phyloP scores from a whole-genome alignment of 179 eudicot species.

The Beta corolliflora region DNA sequence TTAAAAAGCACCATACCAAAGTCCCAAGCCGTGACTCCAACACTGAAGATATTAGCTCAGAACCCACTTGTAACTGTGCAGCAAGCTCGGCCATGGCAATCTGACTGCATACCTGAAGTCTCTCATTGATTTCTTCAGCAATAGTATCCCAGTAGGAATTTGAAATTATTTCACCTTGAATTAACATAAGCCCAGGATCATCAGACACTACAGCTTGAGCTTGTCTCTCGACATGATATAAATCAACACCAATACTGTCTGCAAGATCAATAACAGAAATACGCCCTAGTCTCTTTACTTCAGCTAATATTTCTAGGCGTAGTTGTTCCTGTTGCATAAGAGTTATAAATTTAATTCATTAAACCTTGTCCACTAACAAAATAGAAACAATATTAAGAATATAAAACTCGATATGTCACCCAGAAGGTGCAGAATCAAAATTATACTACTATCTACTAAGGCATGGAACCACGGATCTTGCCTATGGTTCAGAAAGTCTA shows the following conservation, averaged over 20 bases:
- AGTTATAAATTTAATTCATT: background rate
- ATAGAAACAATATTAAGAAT: background rate
- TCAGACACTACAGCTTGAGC: constrained; percentile 58
- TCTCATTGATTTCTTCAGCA: constrained; percentile 89
- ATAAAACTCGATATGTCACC: background rate
- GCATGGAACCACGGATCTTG: no score
- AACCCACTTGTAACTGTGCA: constrained; percentile 83
- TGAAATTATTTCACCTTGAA: constrained; percentile 88
- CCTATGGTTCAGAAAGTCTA: background rate
- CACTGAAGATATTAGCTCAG: constrained; percentile 59
- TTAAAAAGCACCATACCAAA: constrained; percentile 43
- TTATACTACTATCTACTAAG: background rate
- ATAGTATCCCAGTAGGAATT: constrained; percentile 77
- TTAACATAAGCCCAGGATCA: constrained; percentile 68
- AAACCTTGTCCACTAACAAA: background rate
- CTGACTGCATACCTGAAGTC: constrained; percentile 98
- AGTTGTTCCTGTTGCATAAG: constrained; percentile 67
- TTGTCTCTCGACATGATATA: constrained; percentile 92
- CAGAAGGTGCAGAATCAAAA: background rate
- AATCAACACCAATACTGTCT: constrained; percentile 77
- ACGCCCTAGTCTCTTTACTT: constrained; percentile 75
- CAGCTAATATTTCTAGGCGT: constrained; percentile 68
- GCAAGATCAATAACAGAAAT: constrained; percentile 91
- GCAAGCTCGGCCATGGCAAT: constrained; percentile 94
- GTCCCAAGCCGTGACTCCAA: constrained; percentile 73